Conservation (phyloP, 2,329 filamentous ascomycete genomes). For the Talaromyces sp. region DNA sequence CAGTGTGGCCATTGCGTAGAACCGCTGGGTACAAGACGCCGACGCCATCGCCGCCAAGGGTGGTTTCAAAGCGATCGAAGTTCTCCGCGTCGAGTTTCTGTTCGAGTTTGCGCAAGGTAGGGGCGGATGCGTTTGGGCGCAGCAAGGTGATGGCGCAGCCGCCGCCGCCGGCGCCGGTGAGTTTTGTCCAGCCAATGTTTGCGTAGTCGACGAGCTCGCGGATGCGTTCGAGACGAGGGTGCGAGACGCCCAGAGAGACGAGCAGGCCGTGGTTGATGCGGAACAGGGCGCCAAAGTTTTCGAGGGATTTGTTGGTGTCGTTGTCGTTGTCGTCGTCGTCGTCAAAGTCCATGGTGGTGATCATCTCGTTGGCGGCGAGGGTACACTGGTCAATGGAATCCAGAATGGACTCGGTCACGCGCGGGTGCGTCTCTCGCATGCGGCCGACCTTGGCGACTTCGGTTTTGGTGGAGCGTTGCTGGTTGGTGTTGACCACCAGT, state of each 20-base stretch:
- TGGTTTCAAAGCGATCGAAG: slow-evolving; percentile 82
- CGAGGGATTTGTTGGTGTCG: slow-evolving; percentile 52
- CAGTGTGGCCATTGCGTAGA: slow-evolving; percentile 70
- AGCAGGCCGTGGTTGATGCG: slow-evolving; percentile 90
- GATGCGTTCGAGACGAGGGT: slow-evolving; percentile 86
- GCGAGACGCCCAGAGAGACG: slow-evolving; percentile 86
- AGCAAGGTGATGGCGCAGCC: slow-evolving; percentile 92
- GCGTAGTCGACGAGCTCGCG: slow-evolving; percentile 85
- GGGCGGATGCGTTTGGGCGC: slow-evolving; percentile 56
- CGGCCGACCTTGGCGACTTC: slow-evolving; percentile 83
- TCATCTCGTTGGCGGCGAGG: slow-evolving; percentile 50
- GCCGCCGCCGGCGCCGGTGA: slow-evolving; percentile 91
- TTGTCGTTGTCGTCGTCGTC: slow-evolving; percentile 63
- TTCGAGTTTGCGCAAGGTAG: slow-evolving; percentile 60
- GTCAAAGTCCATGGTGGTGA: slow-evolving; percentile 62
- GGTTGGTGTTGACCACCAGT: slow-evolving; percentile 81
- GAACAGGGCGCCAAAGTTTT: slow-evolving; percentile 78
- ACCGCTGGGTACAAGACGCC: slow-evolving; percentile 93
- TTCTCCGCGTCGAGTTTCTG: slow-evolving; percentile 62
- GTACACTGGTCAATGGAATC: slow-evolving; percentile 70
- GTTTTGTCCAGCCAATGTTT: slow-evolving; percentile 91
- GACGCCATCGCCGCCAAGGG: slow-evolving; percentile 85
- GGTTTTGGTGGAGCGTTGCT: slow-evolving; percentile 74
- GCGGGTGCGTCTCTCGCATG: slow-evolving; percentile 66
- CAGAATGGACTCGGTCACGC: slow-evolving; percentile 73